A percentile compares a stretch with the other conserved stretches of the same genome.
Evolutionary conservation across 1,284 basidiomycete species (phyloP).

Genomic region (Boletus sp.): DNA sequence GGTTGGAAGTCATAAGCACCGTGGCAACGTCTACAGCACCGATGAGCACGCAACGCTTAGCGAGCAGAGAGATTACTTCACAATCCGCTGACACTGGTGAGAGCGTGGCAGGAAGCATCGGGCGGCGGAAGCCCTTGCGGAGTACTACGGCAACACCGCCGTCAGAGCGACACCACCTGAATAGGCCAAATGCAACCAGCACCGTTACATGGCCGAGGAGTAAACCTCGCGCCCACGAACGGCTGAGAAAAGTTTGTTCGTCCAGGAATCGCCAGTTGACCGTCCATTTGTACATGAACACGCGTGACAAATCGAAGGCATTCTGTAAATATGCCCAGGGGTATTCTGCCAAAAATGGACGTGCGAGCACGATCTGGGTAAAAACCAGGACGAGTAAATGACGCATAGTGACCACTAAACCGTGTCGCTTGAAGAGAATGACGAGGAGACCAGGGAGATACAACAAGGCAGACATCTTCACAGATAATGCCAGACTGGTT

Average conservation of each 20-base stretch:
- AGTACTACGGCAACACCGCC: slow-evolving; percentile 64
- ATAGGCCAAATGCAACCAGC: slow-evolving; percentile 67
- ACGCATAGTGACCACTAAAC: slow-evolving; percentile 56
- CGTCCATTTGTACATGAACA: slow-evolving; percentile 96
- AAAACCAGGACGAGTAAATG: slow-evolving; percentile 53
- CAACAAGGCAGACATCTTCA: slow-evolving; percentile 97
- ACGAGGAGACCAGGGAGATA: slow-evolving; percentile 88
- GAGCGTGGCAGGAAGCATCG: slow-evolving; percentile 46
- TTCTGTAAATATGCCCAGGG: slow-evolving; percentile 65
- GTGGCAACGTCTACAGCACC: slow-evolving; percentile 67
- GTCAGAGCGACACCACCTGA: slow-evolving; percentile 68
- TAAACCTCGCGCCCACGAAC: slow-evolving; percentile 60
- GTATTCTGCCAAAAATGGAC: slow-evolving; percentile 69
- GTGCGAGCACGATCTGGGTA: slow-evolving; percentile 65
- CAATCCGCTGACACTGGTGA: slow-evolving; percentile 57
- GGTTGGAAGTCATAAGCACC: slow-evolving; percentile 86
- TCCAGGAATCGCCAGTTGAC: slow-evolving; percentile 95
- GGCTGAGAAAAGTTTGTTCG: slow-evolving; percentile 73
- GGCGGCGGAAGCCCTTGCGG: slow-evolving; percentile 52
- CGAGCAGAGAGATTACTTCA: slow-evolving; percentile 36
- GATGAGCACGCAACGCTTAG: slow-evolving; percentile 8
- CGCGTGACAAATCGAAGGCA: slow-evolving; percentile 87
- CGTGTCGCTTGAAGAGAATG: slow-evolving; percentile 72
- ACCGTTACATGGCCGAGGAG: slow-evolving; percentile 64
- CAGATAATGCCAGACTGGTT: slow-evolving; percentile 76